Base-by-base conservation (phyloP, 306 rosid genomes). In the Boehmeria nivea region DNA sequence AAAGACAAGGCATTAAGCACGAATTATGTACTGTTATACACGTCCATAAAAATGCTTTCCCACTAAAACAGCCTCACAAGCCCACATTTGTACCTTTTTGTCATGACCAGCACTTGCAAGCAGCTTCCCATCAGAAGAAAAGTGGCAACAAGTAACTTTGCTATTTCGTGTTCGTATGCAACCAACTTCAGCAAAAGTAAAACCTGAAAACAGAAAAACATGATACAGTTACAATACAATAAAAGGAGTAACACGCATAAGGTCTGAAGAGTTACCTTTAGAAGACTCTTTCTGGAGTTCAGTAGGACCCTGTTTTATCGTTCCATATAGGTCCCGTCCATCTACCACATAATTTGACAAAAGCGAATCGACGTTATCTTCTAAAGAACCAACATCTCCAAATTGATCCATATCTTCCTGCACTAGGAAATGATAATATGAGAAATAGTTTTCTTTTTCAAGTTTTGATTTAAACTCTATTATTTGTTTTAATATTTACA, bases 61-160 rank as follows among this genome's bases (percentile, higher is more conserved):
- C 36, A 31, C 36, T 31, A 2, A 31, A 31, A 31, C 36, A 10
- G 36, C 9, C 36, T 31, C 36, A 31, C 9, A 31, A 1, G 9
- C n/a, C n/a, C n/a, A 28, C 55, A 68, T 24, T 20, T 11, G 58
- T 80, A 90, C 97, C 95, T 87, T 86, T 76, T 82, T 86, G 83
- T 90, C 97, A 74, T 90, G 94, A 54, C 97, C 97, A 55, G 94
- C 97, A 62, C 95, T 86, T 51, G 97, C 97, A 67, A 90, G 80
- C 59, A 86, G 43, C 69, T 90, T 90, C 61, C 97, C 97, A 74
- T 90, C 95, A 17, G 97, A 83, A 58, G 97, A 90, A 79, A 90
- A 90, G 79, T 90, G 94, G 67, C 97, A 90, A 76, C 91, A 83
- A 49, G 82, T 86, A 72, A 90, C 95, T 78, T 90, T 84, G 67